phyloP scores from a whole-genome alignment of 495 filamentous ascomycete genomes.

The Hamigera avellanea region DNA sequence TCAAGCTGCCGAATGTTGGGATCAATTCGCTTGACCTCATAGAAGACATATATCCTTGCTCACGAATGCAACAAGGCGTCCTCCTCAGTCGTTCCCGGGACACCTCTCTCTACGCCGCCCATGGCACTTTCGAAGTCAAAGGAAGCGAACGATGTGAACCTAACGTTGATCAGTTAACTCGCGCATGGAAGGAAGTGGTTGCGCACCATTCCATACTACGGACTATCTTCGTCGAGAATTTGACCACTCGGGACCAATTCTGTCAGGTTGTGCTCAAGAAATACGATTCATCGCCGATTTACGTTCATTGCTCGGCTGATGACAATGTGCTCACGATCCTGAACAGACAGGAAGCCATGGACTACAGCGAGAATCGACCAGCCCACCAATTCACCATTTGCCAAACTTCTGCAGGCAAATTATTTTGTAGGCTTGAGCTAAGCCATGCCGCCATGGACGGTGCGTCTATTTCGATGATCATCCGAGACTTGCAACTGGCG shows the following conservation, averaged over 20 bases:
- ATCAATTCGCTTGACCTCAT: constrained; percentile 30
- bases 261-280: constrained; percentile 40
- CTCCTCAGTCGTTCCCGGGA: constrained; percentile 47
- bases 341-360: constrained; percentile 20
- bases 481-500: constrained; percentile 33
- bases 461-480: constrained; percentile 33
- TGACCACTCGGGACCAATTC: constrained; percentile 31
- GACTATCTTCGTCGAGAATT: constrained; percentile 39
- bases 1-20: constrained; percentile 36
- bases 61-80: constrained; percentile 57
- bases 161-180: constrained; percentile 23
- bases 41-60: constrained; percentile 56
- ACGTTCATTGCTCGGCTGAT: constrained; percentile 23
- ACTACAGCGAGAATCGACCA: constrained; percentile 22
- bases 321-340: constrained; percentile 20
- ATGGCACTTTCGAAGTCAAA: constrained; percentile 49
- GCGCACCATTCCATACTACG: constrained; percentile 39
- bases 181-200: constrained; percentile 38
- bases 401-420: constrained; percentile 21
- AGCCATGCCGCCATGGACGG: constrained; percentile 45
- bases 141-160: constrained; percentile 13
- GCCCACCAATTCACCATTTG: constrained; percentile 41
- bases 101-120: constrained; percentile 46
- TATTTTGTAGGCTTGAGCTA: constrained; percentile 44
- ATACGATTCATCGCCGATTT: constrained; percentile 16